Percentiles rank a stretch among this genome's conserved stretches.
Conservation (phyloP, 441 rosid species). For the Croton laevigatus region DNA sequence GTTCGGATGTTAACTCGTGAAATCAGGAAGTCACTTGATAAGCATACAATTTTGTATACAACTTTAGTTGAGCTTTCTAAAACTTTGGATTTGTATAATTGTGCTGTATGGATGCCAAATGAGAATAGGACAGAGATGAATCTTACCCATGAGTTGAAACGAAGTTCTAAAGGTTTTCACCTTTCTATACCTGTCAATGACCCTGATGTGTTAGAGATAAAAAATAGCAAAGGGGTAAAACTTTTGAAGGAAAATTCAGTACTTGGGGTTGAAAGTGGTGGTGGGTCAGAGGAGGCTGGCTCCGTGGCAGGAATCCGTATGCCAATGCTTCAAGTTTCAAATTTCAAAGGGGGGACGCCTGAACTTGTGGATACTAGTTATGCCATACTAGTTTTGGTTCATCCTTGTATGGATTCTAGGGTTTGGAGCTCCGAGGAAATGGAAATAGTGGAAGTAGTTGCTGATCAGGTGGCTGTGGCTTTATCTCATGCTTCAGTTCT, state of each 20-base stretch:
- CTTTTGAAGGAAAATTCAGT: slow-evolving; percentile 55
- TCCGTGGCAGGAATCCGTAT: slow-evolving; percentile 89
- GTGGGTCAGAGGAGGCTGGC: slow-evolving; percentile 51
- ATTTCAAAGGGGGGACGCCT: slow-evolving; percentile 90
- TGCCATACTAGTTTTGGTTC: slow-evolving; percentile 79
- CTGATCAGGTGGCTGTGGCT: slow-evolving; percentile 98
- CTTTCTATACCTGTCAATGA: slow-evolving; percentile 50
- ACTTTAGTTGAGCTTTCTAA: slow-evolving; percentile 92
- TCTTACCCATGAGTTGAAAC: slow-evolving; percentile 68
- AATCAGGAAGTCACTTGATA: slow-evolving; percentile 89
- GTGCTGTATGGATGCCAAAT: slow-evolving; percentile 96
- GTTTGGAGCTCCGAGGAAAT: slow-evolving; percentile 72
- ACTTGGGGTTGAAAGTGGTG: slow-evolving; percentile 64
- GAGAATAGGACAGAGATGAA: slow-evolving; percentile 58
- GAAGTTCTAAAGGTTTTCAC: slow-evolving; percentile 35
- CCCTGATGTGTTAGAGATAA: slow-evolving; percentile 57
- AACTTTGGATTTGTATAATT: slow-evolving; percentile 77
- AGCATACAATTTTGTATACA: slow-evolving; percentile 75
- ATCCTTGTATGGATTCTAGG: slow-evolving; percentile 55
- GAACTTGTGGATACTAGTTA: slow-evolving; percentile 61
- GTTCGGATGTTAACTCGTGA: slow-evolving; percentile 96
- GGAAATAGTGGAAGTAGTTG: slow-evolving; percentile 93
- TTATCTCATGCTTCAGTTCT: slow-evolving; percentile 96
- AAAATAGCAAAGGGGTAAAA: slow-evolving; percentile 56
- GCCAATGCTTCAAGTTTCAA: slow-evolving; percentile 91